These are phyloP conservation scores for Chrysosporium keratinophilum DNA, from an alignment of 2,329 filamentous ascomycete genomes.

Conservation along the genomic window DNA sequence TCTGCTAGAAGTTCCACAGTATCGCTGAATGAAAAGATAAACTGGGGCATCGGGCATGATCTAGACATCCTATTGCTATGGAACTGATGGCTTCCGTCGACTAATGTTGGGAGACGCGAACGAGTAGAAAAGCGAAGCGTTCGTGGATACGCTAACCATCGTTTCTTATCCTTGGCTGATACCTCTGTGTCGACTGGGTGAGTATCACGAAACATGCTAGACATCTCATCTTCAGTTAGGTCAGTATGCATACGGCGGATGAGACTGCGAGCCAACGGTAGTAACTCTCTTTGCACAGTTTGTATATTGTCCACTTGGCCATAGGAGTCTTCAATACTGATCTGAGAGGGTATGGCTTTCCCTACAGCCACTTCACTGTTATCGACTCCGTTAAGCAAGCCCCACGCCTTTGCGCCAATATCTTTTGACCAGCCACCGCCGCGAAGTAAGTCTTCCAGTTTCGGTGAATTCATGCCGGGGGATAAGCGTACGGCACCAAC, in stretches of 20 bases:
- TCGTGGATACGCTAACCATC: conserved; percentile 71
- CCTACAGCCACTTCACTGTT: conserved; percentile 60
- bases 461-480: conserved; percentile 51
- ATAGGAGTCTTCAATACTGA: conserved; percentile 93
- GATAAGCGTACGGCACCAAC: conserved; percentile 56
- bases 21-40: conserved; percentile 57
- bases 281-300: conserved; percentile 57
- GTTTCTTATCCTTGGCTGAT: conserved; percentile 14
- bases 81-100: not conserved
- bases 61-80: conserved; percentile 60
- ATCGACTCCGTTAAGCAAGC: conserved; percentile 71
- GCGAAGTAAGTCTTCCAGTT: conserved; percentile 58
- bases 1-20: conserved; percentile 52
- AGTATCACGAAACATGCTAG: conserved; percentile 1
- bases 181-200: conserved; percentile 14
- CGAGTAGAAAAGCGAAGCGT: conserved; percentile 74
- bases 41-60: conserved; percentile 61
- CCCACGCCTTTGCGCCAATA: conserved; percentile 64
- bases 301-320: conserved; percentile 54
- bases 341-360: conserved; percentile 66
- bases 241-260: conserved; percentile 70
- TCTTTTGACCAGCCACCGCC: conserved; percentile 61
- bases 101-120: conserved; percentile 40
- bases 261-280: conserved; percentile 58
- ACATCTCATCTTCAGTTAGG: conserved; percentile 40